Evolutionary conservation across 75 land plant genomes (phyloP), one percentile per base, ranked within the genome.

Genomic region (Azolla pinnata): DNA sequence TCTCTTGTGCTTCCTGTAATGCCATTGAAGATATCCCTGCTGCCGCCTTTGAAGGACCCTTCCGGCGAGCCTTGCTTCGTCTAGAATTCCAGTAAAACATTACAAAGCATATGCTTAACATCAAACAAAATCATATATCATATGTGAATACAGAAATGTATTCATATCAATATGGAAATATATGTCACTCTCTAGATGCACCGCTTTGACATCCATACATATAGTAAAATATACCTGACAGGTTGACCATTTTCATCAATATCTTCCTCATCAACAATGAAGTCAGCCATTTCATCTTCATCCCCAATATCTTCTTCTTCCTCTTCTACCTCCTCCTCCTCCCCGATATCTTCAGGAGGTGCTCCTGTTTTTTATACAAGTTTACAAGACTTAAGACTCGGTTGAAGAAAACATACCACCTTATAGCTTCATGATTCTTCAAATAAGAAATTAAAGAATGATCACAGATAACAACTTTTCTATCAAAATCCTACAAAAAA

Each of bases 261-360:
- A 54, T 84, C 91, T 60, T 89, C 97, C 62, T 87, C 93, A 45
- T 87, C 89, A 14, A 91, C 97, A 59, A 91, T 91, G 35, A 91
- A 91, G 67, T 91, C 97, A 5, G 86, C 86, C 97, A 91, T 88
- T 54, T 91, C 97, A 79, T 91, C 93, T 46, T 88, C 95, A 24
- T 84, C 97, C 17, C 85, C 93, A 63, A 84, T 59, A 34, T 90
- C 91, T 8, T 48, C 84, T 59, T 75, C 82, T 10, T 85, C 75
- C 44, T 73, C 93, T 50, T 75, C 93, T 44, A 82, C 90, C 21
- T 87, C 81, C 33, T 90, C 95, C 33, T 87, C 91, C 52, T 83
- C 88, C 54, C 64, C 81, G 45, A 81, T 81, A 69, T 91, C 97
- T 52, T 87, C 96, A 30, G 83, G 75, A 35, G 75, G 83, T 2